These are phyloP conservation scores for Flueggea neowawraea DNA, from an alignment of 441 rosid species.

Conservation along the genomic window DNA sequence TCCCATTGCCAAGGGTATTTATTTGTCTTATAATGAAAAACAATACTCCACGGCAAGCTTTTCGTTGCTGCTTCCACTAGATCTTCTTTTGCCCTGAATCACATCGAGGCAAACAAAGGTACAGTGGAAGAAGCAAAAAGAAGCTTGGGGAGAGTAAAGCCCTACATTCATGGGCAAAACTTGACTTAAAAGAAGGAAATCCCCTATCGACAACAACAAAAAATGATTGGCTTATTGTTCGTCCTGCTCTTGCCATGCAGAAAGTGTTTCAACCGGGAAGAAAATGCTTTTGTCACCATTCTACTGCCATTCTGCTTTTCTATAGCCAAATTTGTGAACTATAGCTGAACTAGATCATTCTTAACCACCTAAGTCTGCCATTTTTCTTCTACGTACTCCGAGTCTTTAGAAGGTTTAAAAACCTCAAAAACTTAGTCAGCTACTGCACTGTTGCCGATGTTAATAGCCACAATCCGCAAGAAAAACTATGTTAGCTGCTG, in stretches of 20 bases:
- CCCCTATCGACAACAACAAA: background rate
- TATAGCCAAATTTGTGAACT: too few relatives aligned
- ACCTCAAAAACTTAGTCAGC: conserved; percentile 6
- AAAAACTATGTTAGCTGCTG: background rate
- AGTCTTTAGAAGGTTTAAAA: conserved; percentile 11
- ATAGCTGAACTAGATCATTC: too few relatives aligned
- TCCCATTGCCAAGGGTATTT: too few relatives aligned
- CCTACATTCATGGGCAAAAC: too few relatives aligned
- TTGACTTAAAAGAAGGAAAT: too few relatives aligned
- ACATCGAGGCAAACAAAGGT: conserved; percentile 42
- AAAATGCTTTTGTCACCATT: conserved; percentile 5
- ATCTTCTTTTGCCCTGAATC: conserved; percentile 37
- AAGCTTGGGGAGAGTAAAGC: conserved; percentile 76
- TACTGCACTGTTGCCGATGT: conserved; percentile 8
- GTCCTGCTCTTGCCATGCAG: too few relatives aligned
- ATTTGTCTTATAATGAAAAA: background rate
- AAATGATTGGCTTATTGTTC: background rate
- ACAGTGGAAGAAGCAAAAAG: conserved; percentile 95
- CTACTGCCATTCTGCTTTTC: background rate
- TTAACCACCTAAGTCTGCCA: too few relatives aligned
- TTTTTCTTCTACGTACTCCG: conserved; percentile 5
- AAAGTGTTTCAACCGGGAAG: too few relatives aligned
- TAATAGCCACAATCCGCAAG: background rate
- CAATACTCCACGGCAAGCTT: conserved; percentile 65
- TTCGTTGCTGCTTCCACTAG: conserved; percentile 98